Evolutionary conservation across 2,329 filamentous ascomycete species (phyloP).

Genomic region (Diaporthe sp.): DNA sequence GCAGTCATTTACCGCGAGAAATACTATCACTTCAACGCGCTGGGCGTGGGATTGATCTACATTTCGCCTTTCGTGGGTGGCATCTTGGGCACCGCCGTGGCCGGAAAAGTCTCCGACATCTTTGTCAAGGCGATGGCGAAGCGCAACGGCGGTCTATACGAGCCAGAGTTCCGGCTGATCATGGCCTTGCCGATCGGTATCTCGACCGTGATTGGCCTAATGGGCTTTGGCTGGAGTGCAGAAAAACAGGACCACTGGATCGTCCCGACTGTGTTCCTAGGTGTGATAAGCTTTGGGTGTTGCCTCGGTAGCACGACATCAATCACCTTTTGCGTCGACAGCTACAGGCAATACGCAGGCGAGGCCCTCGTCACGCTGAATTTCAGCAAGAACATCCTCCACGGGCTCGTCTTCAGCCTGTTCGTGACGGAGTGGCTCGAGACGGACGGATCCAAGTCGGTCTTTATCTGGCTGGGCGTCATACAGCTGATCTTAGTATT

Average conservation of each 20-base stretch:
- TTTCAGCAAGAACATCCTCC: conserved; percentile 92
- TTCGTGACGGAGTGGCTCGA: conserved; percentile 91
- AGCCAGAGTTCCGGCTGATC: conserved; percentile 90
- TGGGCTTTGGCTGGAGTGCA: conserved; percentile 97
- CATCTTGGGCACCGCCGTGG: conserved; percentile 89
- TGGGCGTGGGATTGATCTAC: conserved; percentile 88
- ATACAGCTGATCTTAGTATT: conserved; percentile 84
- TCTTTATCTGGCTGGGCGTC: conserved; percentile 85
- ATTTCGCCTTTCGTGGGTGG: conserved; percentile 90
- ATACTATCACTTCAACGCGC: conserved; percentile 82
- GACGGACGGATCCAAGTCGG: conserved; percentile 76
- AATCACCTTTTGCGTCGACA: conserved; percentile 95
- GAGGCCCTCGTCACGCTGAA: conserved; percentile 95
- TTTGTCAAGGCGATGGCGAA: conserved; percentile 85
- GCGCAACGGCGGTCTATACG: conserved; percentile 92
- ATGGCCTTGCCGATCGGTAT: conserved; percentile 87
- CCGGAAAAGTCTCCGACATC: conserved; percentile 86
- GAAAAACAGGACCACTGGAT: conserved; percentile 83
- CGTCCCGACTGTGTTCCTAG: conserved; percentile 93
- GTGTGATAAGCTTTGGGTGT: conserved; percentile 91
- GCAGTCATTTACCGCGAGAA: conserved; percentile 80
- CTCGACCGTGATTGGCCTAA: conserved; percentile 84
- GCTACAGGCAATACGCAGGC: conserved; percentile 91
- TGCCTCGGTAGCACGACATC: conserved; percentile 89
- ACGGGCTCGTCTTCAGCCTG: conserved; percentile 87